These are phyloP conservation scores for Gyrodon lividus DNA, from an alignment of 768 basidiomycete species.

Conservation along the genomic window DNA sequence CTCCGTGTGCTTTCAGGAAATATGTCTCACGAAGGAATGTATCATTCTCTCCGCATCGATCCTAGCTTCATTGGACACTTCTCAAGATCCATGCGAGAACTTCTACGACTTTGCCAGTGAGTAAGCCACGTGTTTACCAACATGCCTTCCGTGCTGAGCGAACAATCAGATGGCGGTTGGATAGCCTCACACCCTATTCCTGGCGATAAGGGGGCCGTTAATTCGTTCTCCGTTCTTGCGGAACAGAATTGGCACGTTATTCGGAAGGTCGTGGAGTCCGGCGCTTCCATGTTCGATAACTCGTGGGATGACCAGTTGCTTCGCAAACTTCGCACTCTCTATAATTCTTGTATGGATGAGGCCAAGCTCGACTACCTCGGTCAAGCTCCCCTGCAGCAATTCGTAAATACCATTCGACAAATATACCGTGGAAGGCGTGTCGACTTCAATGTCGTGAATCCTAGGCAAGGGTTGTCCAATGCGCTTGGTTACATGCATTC, in stretches of 20 bases:
- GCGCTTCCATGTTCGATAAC: conserved; percentile 34
- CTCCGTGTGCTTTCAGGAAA: conserved; percentile 39
- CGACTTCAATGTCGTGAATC: conserved; percentile 34
- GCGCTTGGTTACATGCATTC: conserved; percentile 87
- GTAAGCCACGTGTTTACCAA: conserved; percentile 31
- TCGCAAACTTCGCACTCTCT: conserved; percentile 68
- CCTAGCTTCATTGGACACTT: conserved; percentile 73
- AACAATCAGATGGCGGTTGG: conserved; percentile 80
- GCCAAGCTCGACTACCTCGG: conserved; percentile 73
- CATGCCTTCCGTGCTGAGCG: conserved; percentile 5
- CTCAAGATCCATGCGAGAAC: conserved; percentile 91
- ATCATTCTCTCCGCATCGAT: conserved; percentile 82
- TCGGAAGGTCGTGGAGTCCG: conserved; percentile 62
- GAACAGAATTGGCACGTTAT: conserved; percentile 79
- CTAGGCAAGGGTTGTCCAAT: conserved; percentile 66
- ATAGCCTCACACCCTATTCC: conserved; percentile 79
- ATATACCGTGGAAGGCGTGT: conserved; percentile 57
- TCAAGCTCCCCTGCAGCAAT: conserved; percentile 61
- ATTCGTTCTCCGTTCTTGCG: conserved; percentile 68
- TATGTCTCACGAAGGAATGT: conserved; percentile 78
- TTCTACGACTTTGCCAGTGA: conserved; percentile 91
- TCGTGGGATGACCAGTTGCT: conserved; percentile 56
- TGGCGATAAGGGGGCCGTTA: conserved; percentile 73
- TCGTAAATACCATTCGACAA: conserved; percentile 60
- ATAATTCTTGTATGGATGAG: conserved; percentile 81